A percentile compares a stretch with the other conserved stretches of the same genome.
Conservation (phyloP, 208 protist genomes). For the Wallacemonas sp. region DNA sequence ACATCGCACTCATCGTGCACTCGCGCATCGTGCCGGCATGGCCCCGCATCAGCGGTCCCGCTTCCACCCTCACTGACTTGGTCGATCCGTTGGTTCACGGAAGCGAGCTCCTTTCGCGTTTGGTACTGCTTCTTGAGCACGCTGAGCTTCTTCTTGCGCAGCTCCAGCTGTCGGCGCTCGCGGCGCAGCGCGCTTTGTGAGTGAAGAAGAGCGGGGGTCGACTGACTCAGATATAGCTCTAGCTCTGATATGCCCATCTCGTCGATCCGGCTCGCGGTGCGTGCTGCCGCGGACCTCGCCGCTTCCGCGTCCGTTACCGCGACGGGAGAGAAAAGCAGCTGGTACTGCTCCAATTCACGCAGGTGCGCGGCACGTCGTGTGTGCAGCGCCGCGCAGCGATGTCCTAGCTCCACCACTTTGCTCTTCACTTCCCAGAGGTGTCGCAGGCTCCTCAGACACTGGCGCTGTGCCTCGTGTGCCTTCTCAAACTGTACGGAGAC, state of each 20-base stretch:
- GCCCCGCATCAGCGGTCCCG: too few relatives aligned
- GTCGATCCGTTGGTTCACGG: background rate
- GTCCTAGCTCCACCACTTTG: constrained; percentile 42
- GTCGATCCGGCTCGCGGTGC: constrained; percentile 16
- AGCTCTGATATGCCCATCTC: constrained; percentile 73
- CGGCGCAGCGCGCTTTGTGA: constrained; percentile 51
- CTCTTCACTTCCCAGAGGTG: constrained; percentile 32
- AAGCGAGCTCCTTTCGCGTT: constrained; percentile 22
- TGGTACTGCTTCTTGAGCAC: constrained; percentile 40
- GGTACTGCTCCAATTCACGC: constrained; percentile 48
- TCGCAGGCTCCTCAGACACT: constrained; percentile 41
- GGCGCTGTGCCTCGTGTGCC: constrained; percentile 50
- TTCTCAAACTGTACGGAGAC: constrained; percentile 7
- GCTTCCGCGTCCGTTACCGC: background rate
- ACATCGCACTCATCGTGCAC: too few relatives aligned
- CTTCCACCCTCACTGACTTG: background rate
- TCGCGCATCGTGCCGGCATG: too few relatives aligned
- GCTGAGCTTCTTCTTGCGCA: constrained; percentile 31
- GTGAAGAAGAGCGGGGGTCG: constrained; percentile 34
- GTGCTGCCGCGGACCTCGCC: background rate
- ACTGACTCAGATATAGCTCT: constrained; percentile 65
- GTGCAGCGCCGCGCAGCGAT: constrained; percentile 62
- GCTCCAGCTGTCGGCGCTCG: constrained; percentile 45
- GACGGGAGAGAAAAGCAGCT: constrained; percentile 38
- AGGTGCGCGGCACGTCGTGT: constrained; percentile 35